Conservation (phyloP, 345 rosid species). For the Linum lewisii region DNA sequence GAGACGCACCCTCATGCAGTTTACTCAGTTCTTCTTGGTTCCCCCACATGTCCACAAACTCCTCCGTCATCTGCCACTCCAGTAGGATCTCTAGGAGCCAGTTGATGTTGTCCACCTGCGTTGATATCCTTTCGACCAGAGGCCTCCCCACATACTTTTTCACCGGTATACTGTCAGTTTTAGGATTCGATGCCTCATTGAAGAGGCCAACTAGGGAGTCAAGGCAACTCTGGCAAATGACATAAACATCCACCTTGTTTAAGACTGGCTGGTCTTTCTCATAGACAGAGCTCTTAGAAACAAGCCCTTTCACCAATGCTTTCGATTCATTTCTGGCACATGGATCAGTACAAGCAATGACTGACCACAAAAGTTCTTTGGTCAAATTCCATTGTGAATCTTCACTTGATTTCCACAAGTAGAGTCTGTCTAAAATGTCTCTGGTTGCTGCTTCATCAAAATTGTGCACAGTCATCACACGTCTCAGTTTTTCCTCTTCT, state of each 20-base stretch:
- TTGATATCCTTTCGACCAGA: slow-evolving; percentile 54
- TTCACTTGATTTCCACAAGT: slow-evolving; percentile 21
- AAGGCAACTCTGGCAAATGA: slow-evolving; percentile 47
- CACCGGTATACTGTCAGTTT: slow-evolving; percentile 13
- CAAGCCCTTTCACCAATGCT: slow-evolving; percentile 68
- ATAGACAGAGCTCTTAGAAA: slow-evolving; percentile 79
- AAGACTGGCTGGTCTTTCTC: slow-evolving; percentile 71
- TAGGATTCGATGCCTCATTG: slow-evolving; percentile 36
- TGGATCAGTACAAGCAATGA: slow-evolving; percentile 46
- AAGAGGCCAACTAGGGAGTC: slow-evolving; percentile 39
- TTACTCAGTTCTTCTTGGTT: slow-evolving; percentile 43
- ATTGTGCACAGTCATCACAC: slow-evolving; percentile 37
- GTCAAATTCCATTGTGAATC: slow-evolving; percentile 46
- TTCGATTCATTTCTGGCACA: slow-evolving; percentile 78
- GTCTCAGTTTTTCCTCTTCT: slow-evolving; percentile 80
- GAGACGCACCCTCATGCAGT: slow-evolving; percentile 56
- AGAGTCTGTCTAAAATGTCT: slow-evolving; percentile 62
- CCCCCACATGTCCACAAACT: slow-evolving; percentile 70
- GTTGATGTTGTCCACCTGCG: slow-evolving; percentile 74
- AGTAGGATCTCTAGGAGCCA: slow-evolving; percentile 81
- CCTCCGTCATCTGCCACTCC: slow-evolving; percentile 74
- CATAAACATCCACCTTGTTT: slow-evolving; percentile 57
- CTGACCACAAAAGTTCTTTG: slow-evolving; percentile 59
- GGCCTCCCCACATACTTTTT: slow-evolving; percentile 43
- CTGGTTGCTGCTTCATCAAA: slow-evolving; percentile 47